phyloP scores from a whole-genome alignment of 2,329 filamentous ascomycete genomes.

The Cladosporium sp. region DNA sequence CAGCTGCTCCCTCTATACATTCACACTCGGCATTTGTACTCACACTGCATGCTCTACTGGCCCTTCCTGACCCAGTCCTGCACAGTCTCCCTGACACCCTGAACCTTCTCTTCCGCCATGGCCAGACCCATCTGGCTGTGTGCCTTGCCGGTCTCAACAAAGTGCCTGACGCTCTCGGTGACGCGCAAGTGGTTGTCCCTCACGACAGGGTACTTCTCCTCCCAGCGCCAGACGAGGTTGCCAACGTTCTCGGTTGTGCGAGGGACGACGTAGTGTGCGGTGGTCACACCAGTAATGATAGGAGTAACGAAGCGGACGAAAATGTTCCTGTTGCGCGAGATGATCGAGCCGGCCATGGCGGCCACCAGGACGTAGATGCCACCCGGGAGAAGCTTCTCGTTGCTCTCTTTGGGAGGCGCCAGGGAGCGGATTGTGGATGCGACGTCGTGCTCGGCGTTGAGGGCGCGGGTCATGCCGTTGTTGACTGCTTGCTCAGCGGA shows the following conservation, averaged over 20 bases:
- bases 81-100: conserved; percentile 67
- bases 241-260: conserved; percentile 86
- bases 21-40: not conserved
- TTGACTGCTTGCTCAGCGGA: conserved; percentile 80
- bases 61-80: conserved; percentile 92
- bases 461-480: conserved; percentile 70
- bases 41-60: conserved; percentile 14
- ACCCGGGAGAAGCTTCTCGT: conserved; percentile 86
- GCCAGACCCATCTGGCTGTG: conserved; percentile 67
- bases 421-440: conserved; percentile 84
- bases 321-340: conserved; percentile 82
- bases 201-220: conserved; percentile 79
- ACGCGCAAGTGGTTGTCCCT: conserved; percentile 74
- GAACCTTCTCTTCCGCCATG: conserved; percentile 78
- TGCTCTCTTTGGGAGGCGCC: conserved; percentile 77
- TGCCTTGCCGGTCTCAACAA: conserved; percentile 68
- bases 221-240: conserved; percentile 84
- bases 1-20: conserved; percentile 3
- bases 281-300: conserved; percentile 72
- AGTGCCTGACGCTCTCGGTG: conserved; percentile 64
- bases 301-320: conserved; percentile 74
- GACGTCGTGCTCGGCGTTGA: conserved; percentile 83
- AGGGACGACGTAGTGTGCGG: conserved; percentile 80
- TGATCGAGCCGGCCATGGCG: conserved; percentile 90
- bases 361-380: conserved; percentile 88